Evolutionary conservation across 768 basidiomycete genomes (phyloP).

Genomic region (Fomitopsis serialis): DNA sequence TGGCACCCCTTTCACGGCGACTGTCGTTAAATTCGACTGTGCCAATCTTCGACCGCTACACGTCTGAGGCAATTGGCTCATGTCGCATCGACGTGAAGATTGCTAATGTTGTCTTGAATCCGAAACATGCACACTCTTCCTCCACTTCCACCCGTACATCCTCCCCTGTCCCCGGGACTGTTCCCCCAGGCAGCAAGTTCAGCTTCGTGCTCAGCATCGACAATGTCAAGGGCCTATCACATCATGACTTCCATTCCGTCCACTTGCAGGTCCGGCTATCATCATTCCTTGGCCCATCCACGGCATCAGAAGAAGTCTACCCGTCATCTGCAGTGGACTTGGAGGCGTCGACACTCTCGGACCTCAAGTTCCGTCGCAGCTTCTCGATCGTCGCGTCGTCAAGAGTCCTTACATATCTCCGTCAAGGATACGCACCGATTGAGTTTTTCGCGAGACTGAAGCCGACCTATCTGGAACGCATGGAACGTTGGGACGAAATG

Average conservation of each 20-base stretch:
- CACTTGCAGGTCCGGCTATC: slow-evolving; percentile 89
- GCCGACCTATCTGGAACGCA: slow-evolving; percentile 78
- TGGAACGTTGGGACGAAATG: slow-evolving; percentile 93
- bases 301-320: slow-evolving; percentile 76
- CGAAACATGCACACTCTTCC: slow-evolving; percentile 58
- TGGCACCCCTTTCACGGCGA: slow-evolving; percentile 74
- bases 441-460: slow-evolving; percentile 86
- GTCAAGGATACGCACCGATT: slow-evolving; percentile 75
- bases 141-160: slow-evolving; percentile 65
- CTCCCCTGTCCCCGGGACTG: slow-evolving; percentile 62
- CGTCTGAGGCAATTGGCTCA: slow-evolving; percentile 92
- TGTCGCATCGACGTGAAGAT: slow-evolving; percentile 85
- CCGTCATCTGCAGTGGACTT: slow-evolving; percentile 73
- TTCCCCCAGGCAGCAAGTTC: slow-evolving; percentile 76
- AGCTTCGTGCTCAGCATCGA: slow-evolving; percentile 84
- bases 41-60: slow-evolving; percentile 92
- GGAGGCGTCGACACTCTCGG: slow-evolving; percentile 62
- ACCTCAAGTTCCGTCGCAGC: slow-evolving; percentile 77
- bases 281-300: slow-evolving; percentile 71
- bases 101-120: slow-evolving; percentile 58
- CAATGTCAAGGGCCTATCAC: slow-evolving; percentile 80
- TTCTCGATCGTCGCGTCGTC: slow-evolving; percentile 75
- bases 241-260: slow-evolving; percentile 81
- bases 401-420: slow-evolving; percentile 68
- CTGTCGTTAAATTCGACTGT: slow-evolving; percentile 70